Evolutionary conservation across 2,329 filamentous ascomycete genomes (phyloP), one percentile per base, ranked within the genome.

Genomic region (Myrmaecium sp.): DNA sequence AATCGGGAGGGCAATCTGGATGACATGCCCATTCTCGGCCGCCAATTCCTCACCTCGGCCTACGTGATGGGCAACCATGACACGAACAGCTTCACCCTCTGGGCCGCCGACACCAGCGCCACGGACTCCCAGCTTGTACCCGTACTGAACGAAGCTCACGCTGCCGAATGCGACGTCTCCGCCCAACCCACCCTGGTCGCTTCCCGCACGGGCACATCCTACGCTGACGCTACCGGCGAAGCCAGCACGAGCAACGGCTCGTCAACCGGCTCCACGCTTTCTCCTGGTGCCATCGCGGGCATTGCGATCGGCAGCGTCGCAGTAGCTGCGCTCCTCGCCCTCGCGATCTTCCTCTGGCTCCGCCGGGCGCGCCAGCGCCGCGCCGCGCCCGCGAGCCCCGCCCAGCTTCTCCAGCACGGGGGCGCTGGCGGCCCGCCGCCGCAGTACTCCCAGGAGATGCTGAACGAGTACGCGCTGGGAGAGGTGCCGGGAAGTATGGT

Each of bases 351-450:
- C 5, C 26, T 28, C 17, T 32, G 25, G 7, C 9, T 10, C 12
- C 12, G 21, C 9, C 6, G 21, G 9, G 7, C 8, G 33, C 2
- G 43, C 41, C 2, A 47, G 35, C 5, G 48, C 39, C 3, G 36
- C 30, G 26, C 42, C 45, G 17, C 43, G 45, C 10, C 47, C 46
- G 14, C 38, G 42, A 17, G n/a, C 10, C 22, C n/a, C 7, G 21
- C n/a, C n/a, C n/a, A n/a, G n/a, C n/a, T n/a, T n/a, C n/a, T 20
- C 18, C 11, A 20, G 18, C n/a, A n/a, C n/a, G n/a, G n/a, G n/a
- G n/a, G n/a, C n/a, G n/a, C n/a, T n/a, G n/a, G n/a, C 18, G 18
- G 18, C n/a, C 18, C 18, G 7, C 18, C 18, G 18, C 18, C 18
- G 18, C 18, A 20, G n/a, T 20, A 20, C 18, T 20, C 18, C 18